Conservation (phyloP, 495 filamentous ascomycete genomes). For the Penicillium coffeae region DNA sequence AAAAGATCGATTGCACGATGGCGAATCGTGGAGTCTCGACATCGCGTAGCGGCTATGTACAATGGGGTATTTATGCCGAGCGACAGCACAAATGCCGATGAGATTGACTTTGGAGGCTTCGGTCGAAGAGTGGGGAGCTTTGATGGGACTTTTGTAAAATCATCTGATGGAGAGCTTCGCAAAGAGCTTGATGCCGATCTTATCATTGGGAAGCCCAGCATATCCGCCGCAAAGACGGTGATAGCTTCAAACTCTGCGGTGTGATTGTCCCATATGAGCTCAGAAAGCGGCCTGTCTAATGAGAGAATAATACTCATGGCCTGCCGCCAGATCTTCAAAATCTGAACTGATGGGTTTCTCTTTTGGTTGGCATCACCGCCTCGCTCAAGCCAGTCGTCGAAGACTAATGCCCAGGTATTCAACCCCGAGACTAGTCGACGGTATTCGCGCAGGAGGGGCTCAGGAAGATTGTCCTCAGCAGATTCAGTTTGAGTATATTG, state of each 20-base stretch:
- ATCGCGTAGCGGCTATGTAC: conserved; percentile 18
- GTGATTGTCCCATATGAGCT: conserved; percentile 12
- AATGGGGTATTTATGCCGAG: conserved; percentile 21
- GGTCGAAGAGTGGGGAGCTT: conserved; percentile 10
- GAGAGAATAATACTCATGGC: conserved; percentile 6
- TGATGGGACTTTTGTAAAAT: not conserved
- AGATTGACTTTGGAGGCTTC: conserved; percentile 1
- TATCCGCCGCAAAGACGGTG: conserved; percentile 8
- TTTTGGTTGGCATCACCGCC: not conserved
- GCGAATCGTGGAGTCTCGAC: conserved; percentile 16
- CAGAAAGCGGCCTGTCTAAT: conserved; percentile 8
- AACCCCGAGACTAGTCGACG: not conserved
- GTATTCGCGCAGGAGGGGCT: not conserved
- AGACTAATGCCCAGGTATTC: not conserved
- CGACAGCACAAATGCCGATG: conserved; percentile 13
- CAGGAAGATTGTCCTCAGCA: not conserved
- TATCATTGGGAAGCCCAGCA: conserved; percentile 15
- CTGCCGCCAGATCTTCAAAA: not conserved
- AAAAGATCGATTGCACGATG: conserved; percentile 16
- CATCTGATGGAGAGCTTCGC: not conserved
- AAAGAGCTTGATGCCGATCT: not conserved
- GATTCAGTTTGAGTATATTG: not conserved
- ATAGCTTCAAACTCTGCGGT: conserved; percentile 3
- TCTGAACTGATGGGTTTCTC: not conserved
- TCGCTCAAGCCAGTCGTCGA: not conserved